Evolutionary conservation across 495 filamentous ascomycete genomes (phyloP).

Genomic region (Lentithecium fluviatile): DNA sequence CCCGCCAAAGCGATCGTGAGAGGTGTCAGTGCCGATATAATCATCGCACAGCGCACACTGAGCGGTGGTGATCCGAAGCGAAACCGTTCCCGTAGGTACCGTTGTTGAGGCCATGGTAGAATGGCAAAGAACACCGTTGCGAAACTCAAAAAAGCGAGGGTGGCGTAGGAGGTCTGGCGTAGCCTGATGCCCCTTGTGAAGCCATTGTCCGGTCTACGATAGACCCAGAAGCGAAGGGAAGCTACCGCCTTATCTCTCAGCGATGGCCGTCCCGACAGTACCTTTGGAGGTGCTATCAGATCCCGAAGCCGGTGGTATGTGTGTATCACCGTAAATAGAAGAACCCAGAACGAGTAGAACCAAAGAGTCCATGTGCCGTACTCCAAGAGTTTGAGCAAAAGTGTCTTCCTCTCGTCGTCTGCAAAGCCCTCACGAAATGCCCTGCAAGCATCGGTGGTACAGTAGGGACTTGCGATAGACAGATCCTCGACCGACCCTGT

Average conservation of each 20-base stretch:
- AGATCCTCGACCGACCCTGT: constrained; percentile 7
- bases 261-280: not conserved
- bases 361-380: constrained; percentile 21
- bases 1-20: constrained; percentile 12
- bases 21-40: constrained; percentile 20
- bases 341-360: constrained; percentile 19
- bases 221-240: constrained; percentile 1
- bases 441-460: constrained; percentile 2
- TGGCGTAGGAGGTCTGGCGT: constrained; percentile 5
- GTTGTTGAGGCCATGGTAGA: constrained; percentile 18
- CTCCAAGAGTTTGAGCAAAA: constrained; percentile 3
- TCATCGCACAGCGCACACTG: constrained; percentile 16
- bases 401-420: constrained; percentile 2
- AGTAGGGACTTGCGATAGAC: constrained; percentile 7
- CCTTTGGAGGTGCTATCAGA: not conserved
- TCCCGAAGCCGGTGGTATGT: constrained; percentile 6
- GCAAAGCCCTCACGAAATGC: constrained; percentile 13
- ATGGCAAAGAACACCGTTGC: constrained; percentile 19
- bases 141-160: constrained; percentile 5
- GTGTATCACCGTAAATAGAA: constrained; percentile 15
- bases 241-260: constrained; percentile 6
- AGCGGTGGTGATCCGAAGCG: constrained; percentile 16
- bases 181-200: constrained; percentile 4
- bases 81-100: constrained; percentile 10
- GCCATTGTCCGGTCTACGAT: constrained; percentile 1